Conservation (phyloP, 306 rosid species). For the Lathyrus sativus region DNA sequence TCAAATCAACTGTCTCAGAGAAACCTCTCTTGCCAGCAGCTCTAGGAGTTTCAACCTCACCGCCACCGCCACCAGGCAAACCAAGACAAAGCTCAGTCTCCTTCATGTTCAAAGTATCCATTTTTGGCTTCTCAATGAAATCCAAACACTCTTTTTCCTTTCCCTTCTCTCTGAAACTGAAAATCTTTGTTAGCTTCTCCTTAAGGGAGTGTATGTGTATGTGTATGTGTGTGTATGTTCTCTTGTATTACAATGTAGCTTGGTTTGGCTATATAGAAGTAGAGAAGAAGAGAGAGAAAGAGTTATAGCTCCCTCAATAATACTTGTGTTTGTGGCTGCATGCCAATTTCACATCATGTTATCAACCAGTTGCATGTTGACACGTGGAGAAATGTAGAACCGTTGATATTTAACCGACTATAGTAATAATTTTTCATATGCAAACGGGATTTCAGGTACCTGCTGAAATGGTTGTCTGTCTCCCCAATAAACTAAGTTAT, state of each 20-base stretch:
- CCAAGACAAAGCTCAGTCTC: slow-evolving; percentile 97
- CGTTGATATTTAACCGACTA: slow-evolving; percentile 47
- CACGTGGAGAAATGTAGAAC: slow-evolving; percentile 38
- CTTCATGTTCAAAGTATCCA: slow-evolving; percentile 62
- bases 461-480: slow-evolving; percentile 48
- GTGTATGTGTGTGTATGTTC: slow-evolving; percentile 2
- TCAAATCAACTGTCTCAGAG: slow-evolving; percentile 89
- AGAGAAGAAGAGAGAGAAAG: slow-evolving; percentile 42
- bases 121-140: slow-evolving; percentile 45
- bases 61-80: slow-evolving; percentile 63
- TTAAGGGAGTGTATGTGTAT: neutral
- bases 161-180: slow-evolving; percentile 27
- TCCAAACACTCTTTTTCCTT: slow-evolving; percentile 7
- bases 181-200: slow-evolving; percentile 14
- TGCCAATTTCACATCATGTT: slow-evolving; percentile 48
- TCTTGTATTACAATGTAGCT: slow-evolving; percentile 52
- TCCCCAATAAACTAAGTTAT: slow-evolving; percentile 32
- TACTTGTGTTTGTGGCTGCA: slow-evolving; percentile 68
- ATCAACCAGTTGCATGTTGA: slow-evolving; percentile 23
- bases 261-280: slow-evolving; percentile 44
- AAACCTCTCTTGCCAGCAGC: slow-evolving; percentile 83
- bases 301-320: slow-evolving; percentile 52
- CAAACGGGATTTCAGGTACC: slow-evolving; percentile 42
- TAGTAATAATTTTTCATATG: slow-evolving; percentile 33
- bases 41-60: slow-evolving; percentile 60